Conservation (phyloP, 2,329 filamentous ascomycete species). For the Venturiaceae sp. region DNA sequence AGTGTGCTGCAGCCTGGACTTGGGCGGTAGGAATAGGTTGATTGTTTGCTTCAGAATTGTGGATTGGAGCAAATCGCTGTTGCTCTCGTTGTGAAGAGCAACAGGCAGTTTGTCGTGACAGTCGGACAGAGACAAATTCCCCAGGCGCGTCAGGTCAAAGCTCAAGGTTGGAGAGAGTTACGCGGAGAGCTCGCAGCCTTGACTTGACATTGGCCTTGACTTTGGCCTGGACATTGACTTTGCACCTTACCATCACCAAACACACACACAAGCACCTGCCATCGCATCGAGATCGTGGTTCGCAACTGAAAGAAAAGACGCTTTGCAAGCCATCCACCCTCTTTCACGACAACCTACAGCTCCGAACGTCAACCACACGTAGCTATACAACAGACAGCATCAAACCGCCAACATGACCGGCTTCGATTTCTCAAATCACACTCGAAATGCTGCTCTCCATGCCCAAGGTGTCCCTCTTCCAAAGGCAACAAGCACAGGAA, state of each 20-base stretch:
- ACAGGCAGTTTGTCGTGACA: background rate
- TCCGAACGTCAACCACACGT: background rate
- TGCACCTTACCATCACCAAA: no score
- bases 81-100: background rate
- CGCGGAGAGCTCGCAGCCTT: no score
- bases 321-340: no score
- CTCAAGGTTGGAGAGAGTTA: no score
- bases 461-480: slow-evolving; percentile 88
- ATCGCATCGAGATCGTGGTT: no score
- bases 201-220: no score
- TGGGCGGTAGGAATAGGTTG: slow-evolving; percentile 2
- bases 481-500: slow-evolving; percentile 97
- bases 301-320: no score
- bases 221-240: no score
- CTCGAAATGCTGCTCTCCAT: slow-evolving; percentile 94
- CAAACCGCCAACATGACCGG: slow-evolving; percentile 64
- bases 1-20: background rate
- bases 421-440: slow-evolving; percentile 99
- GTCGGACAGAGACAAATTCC: background rate
- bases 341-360: background rate
- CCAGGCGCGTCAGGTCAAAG: no score
- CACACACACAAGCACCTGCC: no score
- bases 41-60: background rate
- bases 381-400: background rate
- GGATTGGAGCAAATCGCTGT: background rate